These are phyloP conservation scores for Mucor plumbeus DNA, from an alignment of 371 early-diverging fungal species.

Conservation along the genomic window DNA sequence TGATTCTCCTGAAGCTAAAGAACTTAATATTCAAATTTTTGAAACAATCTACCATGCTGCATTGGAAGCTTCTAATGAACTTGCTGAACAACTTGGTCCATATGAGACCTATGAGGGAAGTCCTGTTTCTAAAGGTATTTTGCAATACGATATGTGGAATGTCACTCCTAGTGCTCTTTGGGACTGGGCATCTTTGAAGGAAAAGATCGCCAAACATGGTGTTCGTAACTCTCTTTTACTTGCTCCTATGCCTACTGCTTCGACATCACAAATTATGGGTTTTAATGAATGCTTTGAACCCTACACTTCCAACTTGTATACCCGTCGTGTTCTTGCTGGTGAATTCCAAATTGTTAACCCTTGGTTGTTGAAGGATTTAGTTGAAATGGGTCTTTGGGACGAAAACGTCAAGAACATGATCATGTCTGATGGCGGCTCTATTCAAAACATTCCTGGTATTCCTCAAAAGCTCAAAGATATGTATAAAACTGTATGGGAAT, in stretches of 20 bases:
- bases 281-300: conserved; percentile 99
- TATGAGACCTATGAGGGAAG: conserved; percentile 94
- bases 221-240: conserved; percentile 96
- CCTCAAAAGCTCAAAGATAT: conserved; percentile 92
- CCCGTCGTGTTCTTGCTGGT: conserved; percentile 97
- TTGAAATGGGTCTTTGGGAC: conserved; percentile 92
- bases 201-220: conserved; percentile 86
- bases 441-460: conserved; percentile 81
- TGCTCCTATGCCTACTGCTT: conserved; percentile 99
- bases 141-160: conserved; percentile 98
- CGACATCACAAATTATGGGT: conserved; percentile 98
- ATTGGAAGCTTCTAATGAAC: conserved; percentile 94
- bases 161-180: conserved; percentile 81
- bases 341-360: conserved; percentile 99
- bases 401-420: conserved; percentile 95
- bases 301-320: conserved; percentile 98
- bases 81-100: conserved; percentile 86
- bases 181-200: conserved; percentile 94
- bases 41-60: conserved; percentile 99
- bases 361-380: conserved; percentile 92
- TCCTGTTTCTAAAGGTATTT: conserved; percentile 91
- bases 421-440: conserved; percentile 94
- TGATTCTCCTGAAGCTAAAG: conserved; percentile 89
- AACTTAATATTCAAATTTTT: conserved; percentile 93
- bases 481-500: conserved; percentile 99